Evolutionary conservation across 139 green algal species (phyloP).

Genomic region (Auxenochlorella pyrenoidosa): DNA sequence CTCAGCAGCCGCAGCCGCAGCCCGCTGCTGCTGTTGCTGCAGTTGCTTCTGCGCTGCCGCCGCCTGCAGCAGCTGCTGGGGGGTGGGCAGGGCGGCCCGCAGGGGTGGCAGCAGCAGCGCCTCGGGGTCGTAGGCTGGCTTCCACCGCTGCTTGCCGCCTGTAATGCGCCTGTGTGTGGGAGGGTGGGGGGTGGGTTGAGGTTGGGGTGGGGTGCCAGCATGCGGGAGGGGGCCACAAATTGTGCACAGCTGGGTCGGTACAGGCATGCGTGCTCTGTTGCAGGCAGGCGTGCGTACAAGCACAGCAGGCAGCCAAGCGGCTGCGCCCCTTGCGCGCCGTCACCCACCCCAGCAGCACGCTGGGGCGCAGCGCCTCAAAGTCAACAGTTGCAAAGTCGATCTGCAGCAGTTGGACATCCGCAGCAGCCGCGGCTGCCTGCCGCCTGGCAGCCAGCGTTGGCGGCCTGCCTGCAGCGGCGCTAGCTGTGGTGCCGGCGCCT

Average conservation of each 20-base stretch:
- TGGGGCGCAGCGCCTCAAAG: neutral
- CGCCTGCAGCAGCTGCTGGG: neutral
- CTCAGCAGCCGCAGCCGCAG: neutral
- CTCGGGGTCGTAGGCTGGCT: slow-evolving; percentile 18
- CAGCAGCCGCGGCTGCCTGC: neutral
- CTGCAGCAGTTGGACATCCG: neutral
- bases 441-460: neutral
- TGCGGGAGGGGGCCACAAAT: no score
- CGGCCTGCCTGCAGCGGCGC: neutral
- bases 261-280: neutral
- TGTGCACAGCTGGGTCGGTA: neutral
- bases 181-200: no score
- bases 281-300: neutral
- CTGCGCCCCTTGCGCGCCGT: neutral
- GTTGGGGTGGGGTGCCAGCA: no score
- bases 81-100: neutral
- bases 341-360: slow-evolving; percentile 17
- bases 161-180: neutral
- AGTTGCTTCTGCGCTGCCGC: neutral
- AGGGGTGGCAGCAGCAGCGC: slow-evolving; percentile 23
- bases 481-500: neutral
- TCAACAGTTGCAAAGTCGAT: slow-evolving; percentile 8
- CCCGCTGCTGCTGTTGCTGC: neutral
- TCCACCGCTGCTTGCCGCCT: slow-evolving; percentile 2
- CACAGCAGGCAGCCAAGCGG: neutral